Evolutionary conservation across 331 rosid species (phyloP).

Genomic region (Acacia concinna): DNA sequence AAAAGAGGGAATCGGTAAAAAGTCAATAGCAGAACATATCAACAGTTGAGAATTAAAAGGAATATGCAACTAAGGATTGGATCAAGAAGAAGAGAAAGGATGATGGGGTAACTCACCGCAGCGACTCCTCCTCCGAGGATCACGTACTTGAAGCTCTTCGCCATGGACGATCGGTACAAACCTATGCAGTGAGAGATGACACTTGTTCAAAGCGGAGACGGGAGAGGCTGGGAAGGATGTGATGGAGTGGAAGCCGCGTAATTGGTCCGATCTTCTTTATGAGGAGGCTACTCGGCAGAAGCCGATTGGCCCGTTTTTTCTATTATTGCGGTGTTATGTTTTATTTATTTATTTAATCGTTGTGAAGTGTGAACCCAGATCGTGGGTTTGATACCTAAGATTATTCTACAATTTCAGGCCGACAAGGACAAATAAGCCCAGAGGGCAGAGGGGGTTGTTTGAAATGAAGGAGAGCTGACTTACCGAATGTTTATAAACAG

Average conservation of each 20-base stretch:
- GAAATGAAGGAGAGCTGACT: neutral
- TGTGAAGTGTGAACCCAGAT: neutral
- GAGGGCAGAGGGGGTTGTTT: neutral
- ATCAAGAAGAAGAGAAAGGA: neutral
- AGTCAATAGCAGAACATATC: neutral
- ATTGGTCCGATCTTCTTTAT: constrained; percentile 36
- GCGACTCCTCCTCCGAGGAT: constrained; percentile 94
- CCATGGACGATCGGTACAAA: constrained; percentile 52
- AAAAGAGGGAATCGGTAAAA: neutral
- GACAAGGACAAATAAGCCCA: neutral
- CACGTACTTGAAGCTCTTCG: constrained; percentile 75
- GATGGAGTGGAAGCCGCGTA: neutral
- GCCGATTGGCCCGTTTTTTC: neutral
- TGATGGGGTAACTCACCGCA: constrained; percentile 60
- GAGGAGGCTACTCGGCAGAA: neutral
- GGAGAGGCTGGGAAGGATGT: neutral
- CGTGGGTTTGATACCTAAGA: neutral
- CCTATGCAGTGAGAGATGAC: neutral
- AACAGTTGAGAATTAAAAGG: neutral
- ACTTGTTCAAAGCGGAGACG: neutral
- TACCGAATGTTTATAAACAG: neutral
- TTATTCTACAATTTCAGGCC: neutral
- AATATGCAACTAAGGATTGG: neutral
- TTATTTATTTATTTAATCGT: neutral
- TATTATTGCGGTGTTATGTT: neutral